A percentile compares a stretch with the other conserved stretches of the same genome.
These are phyloP conservation scores for Vanilla planifolia DNA, from an alignment of 106 monocot genomes.

Conservation along the genomic window DNA sequence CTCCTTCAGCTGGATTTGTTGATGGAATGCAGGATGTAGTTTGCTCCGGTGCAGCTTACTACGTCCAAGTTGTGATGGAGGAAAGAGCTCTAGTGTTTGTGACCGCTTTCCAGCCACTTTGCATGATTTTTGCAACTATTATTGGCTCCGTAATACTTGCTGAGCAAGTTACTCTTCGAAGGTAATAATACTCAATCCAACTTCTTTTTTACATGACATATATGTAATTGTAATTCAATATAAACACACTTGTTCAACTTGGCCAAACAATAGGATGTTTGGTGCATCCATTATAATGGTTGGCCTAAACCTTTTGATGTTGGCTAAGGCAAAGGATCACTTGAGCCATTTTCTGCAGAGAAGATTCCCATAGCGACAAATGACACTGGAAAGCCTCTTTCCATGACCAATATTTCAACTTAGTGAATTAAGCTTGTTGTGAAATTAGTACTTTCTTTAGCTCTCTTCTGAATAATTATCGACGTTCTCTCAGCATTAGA, in stretches of 20 bases:
- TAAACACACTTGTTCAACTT: neutral
- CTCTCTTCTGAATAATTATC: no score
- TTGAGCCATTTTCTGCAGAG: neutral
- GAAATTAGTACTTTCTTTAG: no score
- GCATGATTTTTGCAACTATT: slow-evolving; percentile 15
- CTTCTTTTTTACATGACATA: no score
- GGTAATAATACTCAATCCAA: neutral
- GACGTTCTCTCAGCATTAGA: no score
- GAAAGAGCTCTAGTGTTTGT: slow-evolving; percentile 18
- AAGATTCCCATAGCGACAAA: neutral
- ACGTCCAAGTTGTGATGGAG: slow-evolving; percentile 19
- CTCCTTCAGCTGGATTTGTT: no score
- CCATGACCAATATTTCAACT: no score
- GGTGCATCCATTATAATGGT: slow-evolving; percentile 13
- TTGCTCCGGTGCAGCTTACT: slow-evolving; percentile 17
- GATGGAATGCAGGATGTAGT: slow-evolving; percentile 8
- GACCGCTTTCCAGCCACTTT: slow-evolving; percentile 21
- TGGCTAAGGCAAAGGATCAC: slow-evolving; percentile 14
- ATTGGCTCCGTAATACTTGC: slow-evolving; percentile 14
- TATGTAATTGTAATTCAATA: no score
- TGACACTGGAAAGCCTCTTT: neutral
- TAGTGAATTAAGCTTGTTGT: no score
- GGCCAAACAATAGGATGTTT: slow-evolving; percentile 2
- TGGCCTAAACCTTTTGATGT: slow-evolving; percentile 14
- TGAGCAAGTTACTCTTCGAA: slow-evolving; percentile 11